Conservation (phyloP, 768 basidiomycete species). For the Thelephora aurantiotincta region DNA sequence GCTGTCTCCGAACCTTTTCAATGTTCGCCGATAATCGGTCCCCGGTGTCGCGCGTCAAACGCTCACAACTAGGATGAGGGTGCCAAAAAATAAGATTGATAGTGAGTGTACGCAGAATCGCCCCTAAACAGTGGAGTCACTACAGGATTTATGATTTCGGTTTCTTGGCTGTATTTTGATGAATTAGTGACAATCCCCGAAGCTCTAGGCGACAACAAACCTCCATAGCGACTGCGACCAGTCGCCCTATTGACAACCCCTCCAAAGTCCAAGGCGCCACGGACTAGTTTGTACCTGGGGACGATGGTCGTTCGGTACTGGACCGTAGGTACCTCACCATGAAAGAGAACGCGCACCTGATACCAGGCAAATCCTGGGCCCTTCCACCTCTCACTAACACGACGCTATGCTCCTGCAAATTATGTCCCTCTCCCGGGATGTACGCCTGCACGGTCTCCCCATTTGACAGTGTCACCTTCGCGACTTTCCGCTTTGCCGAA, state of each 20-base stretch:
- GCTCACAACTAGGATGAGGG: no score
- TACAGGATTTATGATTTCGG: conserved; percentile 47
- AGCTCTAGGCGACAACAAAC: conserved; percentile 25
- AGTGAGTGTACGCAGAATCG: no score
- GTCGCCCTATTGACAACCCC: conserved; percentile 76
- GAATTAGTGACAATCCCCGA: conserved; percentile 5
- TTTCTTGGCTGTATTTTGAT: conserved; percentile 55
- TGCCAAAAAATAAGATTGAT: no score
- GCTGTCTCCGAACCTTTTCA: no score
- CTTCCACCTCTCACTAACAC: conserved; percentile 90
- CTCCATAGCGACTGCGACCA: conserved; percentile 85
- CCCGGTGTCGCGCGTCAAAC: no score
- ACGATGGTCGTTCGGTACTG: not conserved
- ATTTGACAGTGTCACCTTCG: conserved; percentile 80
- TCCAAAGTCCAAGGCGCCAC: conserved; percentile 84
- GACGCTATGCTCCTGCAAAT: conserved; percentile 94
- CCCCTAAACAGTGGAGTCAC: no score
- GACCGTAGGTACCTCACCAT: not conserved
- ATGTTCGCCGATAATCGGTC: no score
- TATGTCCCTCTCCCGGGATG: conserved; percentile 95
- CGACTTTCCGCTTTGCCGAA: conserved; percentile 95
- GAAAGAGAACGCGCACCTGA: conserved; percentile 43
- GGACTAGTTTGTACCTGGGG: conserved; percentile 82
- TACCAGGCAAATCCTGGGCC: conserved; percentile 96
- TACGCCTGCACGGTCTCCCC: conserved; percentile 88